These are phyloP conservation scores for Botrytis byssoidea DNA, from an alignment of 2,329 filamentous ascomycete genomes.

Conservation along the genomic window DNA sequence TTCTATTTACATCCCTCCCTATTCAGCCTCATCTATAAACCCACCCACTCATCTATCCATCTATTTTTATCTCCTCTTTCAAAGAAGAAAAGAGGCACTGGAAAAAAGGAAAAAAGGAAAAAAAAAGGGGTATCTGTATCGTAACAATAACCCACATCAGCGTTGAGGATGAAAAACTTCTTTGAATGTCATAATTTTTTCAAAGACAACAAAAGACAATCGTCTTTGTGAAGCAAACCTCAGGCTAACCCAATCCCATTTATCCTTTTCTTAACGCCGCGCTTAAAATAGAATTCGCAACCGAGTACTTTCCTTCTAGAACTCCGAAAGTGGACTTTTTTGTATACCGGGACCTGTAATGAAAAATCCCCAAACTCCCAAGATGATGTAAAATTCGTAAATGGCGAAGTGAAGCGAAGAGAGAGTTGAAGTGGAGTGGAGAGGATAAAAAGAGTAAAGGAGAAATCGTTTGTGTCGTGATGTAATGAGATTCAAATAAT, in stretches of 20 bases:
- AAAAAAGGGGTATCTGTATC: slow-evolving; percentile 1
- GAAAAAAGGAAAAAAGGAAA: neutral
- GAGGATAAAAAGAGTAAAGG: neutral
- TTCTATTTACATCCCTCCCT: neutral
- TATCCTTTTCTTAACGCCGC: slow-evolving; percentile 1
- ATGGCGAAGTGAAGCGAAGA: slow-evolving; percentile 6
- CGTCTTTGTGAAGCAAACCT: neutral
- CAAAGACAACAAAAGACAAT: neutral
- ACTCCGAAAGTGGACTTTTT: slow-evolving; percentile 24
- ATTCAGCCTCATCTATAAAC: neutral
- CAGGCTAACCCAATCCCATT: neutral
- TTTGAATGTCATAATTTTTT: neutral
- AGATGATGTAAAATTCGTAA: neutral
- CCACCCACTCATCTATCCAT: neutral
- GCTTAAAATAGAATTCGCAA: neutral
- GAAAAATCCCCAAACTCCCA: neutral
- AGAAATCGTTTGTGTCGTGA: neutral
- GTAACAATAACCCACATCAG: slow-evolving; percentile 1
- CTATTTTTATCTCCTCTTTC: neutral
- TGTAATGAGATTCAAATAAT: neutral
- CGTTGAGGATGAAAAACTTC: neutral
- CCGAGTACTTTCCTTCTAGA: neutral
- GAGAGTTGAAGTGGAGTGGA: neutral
- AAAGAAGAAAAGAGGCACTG: neutral
- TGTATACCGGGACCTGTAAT: slow-evolving; percentile 10